Percentiles rank a stretch among this genome's conserved stretches.
phyloP scores from a whole-genome alignment of 495 filamentous ascomycete species.

The Astrothelium subdiscretum region DNA sequence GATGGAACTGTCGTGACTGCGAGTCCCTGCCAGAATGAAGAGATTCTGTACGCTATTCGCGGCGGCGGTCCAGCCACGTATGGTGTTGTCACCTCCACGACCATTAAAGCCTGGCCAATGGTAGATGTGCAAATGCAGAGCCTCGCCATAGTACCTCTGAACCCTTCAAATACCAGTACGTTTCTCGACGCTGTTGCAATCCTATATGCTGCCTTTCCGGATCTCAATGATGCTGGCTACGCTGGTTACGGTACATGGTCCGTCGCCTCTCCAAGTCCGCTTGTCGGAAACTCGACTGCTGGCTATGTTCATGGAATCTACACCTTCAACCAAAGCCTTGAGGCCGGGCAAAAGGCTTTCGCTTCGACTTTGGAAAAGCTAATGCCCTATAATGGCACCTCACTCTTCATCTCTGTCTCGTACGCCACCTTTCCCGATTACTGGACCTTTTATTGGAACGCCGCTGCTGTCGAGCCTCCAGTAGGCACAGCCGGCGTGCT shows the following conservation, averaged over 20 bases:
- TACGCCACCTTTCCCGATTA: conserved; percentile 29
- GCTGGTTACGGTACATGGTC: conserved; percentile 31
- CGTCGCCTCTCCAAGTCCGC: conserved; percentile 14
- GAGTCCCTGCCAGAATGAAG: conserved; percentile 8
- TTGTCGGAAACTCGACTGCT: conserved; percentile 22
- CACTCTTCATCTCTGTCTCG: conserved; percentile 20
- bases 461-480: conserved; percentile 22
- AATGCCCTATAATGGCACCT: conserved; percentile 19
- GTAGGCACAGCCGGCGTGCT: conserved; percentile 19
- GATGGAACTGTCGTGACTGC: conserved; percentile 13
- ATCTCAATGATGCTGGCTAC: conserved; percentile 18
- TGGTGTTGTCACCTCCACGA: conserved; percentile 10
- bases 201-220: conserved; percentile 16
- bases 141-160: conserved; percentile 18
- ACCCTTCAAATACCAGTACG: conserved; percentile 5
- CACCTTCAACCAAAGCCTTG: conserved; percentile 20
- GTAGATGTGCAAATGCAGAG: not conserved
- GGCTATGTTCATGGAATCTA: conserved; percentile 29
- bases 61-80: conserved; percentile 11
- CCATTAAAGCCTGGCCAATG: conserved; percentile 10
- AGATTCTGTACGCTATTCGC: conserved; percentile 13
- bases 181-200: conserved; percentile 22
- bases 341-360: conserved; percentile 18
- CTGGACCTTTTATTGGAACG: conserved; percentile 24
- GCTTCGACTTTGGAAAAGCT: conserved; percentile 18